Percentiles rank a stretch among this genome's conserved stretches.
These are phyloP conservation scores for Umbelopsis ramanniana DNA, from an alignment of 192 early-diverging fungal genomes.

Conservation along the genomic window DNA sequence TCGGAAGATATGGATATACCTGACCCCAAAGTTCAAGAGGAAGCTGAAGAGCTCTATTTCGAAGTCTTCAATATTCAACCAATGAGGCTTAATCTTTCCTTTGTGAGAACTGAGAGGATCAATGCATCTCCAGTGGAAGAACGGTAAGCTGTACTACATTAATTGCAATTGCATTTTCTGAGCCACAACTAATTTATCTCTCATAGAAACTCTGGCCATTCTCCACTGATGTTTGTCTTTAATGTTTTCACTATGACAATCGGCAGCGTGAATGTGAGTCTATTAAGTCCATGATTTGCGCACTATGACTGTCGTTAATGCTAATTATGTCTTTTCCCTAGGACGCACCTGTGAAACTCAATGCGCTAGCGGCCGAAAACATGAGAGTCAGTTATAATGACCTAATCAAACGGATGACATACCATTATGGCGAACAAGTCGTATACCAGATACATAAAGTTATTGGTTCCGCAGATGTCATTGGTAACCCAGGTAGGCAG, in stretches of 20 bases:
- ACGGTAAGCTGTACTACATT: slow-evolving; percentile 25
- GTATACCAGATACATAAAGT: slow-evolving; percentile 74
- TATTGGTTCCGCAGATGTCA: slow-evolving; percentile 82
- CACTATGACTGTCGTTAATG: background rate
- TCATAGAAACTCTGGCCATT: slow-evolving; percentile 18
- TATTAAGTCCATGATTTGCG: background rate
- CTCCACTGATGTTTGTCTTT: slow-evolving; percentile 56
- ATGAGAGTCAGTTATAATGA: slow-evolving; percentile 68
- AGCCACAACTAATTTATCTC: slow-evolving; percentile 8
- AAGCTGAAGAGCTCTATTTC: slow-evolving; percentile 75
- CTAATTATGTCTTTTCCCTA: slow-evolving; percentile 4
- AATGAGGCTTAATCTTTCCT: slow-evolving; percentile 84
- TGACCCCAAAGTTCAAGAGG: slow-evolving; percentile 59
- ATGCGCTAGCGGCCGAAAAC: slow-evolving; percentile 78
- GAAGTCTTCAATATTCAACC: slow-evolving; percentile 87
- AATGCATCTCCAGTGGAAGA: slow-evolving; percentile 54
- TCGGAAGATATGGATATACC: slow-evolving; percentile 45
- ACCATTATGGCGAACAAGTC: slow-evolving; percentile 79
- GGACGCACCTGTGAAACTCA: slow-evolving; percentile 80
- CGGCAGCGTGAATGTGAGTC: slow-evolving; percentile 75
- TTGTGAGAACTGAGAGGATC: slow-evolving; percentile 68
- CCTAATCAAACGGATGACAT: slow-evolving; percentile 68
- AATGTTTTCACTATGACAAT: slow-evolving; percentile 86
- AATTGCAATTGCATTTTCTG: too few species aligned
- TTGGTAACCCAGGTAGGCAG: slow-evolving; percentile 65